Percentiles rank a stretch among this genome's conserved stretches.
phyloP scores from a whole-genome alignment of 106 monocot genomes.

The Acanthochlamys bracteata region DNA sequence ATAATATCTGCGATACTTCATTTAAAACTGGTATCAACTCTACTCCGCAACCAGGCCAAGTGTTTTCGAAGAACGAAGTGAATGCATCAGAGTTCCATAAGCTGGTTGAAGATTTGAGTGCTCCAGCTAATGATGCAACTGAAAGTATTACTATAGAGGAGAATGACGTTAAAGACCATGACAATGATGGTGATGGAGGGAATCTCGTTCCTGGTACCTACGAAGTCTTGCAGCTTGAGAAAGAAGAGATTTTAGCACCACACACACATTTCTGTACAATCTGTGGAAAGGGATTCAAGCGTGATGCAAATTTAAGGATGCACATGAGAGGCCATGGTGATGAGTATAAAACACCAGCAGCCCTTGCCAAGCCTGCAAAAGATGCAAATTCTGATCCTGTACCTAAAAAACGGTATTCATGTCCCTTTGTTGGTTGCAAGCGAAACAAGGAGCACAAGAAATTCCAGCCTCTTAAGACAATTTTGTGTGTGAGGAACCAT shows the following conservation, averaged over 20 bases:
- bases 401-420: constrained; percentile 64
- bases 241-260: constrained; percentile 88
- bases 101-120: constrained; percentile 10
- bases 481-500: constrained; percentile 90
- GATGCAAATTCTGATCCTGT: constrained; percentile 28
- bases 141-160: constrained; percentile 38
- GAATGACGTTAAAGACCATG: constrained; percentile 42
- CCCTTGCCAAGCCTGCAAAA: constrained; percentile 77
- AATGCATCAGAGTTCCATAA: constrained; percentile 31
- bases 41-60: constrained; percentile 8
- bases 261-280: constrained; percentile 88
- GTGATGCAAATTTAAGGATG: constrained; percentile 93
- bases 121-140: constrained; percentile 9
- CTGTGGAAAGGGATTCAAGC: constrained; percentile 91
- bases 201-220: constrained; percentile 55
- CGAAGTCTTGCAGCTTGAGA: constrained; percentile 75
- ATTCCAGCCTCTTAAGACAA: constrained; percentile 89
- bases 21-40: constrained; percentile 1
- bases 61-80: constrained; percentile 3
- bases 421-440: constrained; percentile 82
- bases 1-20: constrained; percentile 6
- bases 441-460: constrained; percentile 93
- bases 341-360: constrained; percentile 78
- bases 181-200: constrained; percentile 46
- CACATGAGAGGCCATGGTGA: constrained; percentile 99